Percentiles rank a stretch among this genome's conserved stretches.
phyloP scores from a whole-genome alignment of 1,284 basidiomycete species.

The Testicularia cyperi region DNA sequence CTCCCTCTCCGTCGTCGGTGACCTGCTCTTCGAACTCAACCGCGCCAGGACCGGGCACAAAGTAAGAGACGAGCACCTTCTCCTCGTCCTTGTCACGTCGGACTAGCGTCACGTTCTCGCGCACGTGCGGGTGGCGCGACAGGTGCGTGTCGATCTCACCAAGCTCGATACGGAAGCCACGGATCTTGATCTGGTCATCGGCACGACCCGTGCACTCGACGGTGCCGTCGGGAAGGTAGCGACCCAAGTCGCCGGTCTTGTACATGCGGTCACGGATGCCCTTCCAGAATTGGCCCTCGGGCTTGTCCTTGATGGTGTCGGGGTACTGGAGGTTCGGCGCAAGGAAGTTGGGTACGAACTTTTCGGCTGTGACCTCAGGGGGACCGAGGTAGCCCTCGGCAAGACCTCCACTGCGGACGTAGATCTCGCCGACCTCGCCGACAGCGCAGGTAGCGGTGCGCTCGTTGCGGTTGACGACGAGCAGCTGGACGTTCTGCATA shows the following conservation, averaged over 20 bases:
- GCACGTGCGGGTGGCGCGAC: conserved; percentile 85
- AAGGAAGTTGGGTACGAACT: conserved; percentile 59
- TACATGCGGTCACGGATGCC: conserved; percentile 99
- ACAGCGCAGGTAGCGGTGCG: conserved; percentile 84
- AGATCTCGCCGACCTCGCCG: conserved; percentile 98
- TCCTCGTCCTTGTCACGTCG: conserved; percentile 98
- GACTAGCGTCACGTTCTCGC: conserved; percentile 96
- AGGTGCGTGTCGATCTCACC: conserved; percentile 98
- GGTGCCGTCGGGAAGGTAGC: conserved; percentile 87
- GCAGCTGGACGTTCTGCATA: conserved; percentile 96
- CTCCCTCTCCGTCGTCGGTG: conserved; percentile 61
- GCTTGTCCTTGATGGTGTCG: conserved; percentile 51
- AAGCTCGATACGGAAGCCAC: conserved; percentile 97
- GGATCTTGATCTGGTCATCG: conserved; percentile 99
- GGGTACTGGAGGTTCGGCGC: conserved; percentile 45
- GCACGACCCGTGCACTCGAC: conserved; percentile 97
- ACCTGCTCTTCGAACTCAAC: conserved; percentile 72
- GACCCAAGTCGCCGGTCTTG: conserved; percentile 90
- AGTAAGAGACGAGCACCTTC: conserved; percentile 96
- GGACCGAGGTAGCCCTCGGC: conserved; percentile 91
- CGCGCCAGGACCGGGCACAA: conserved; percentile 81
- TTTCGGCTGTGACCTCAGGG: conserved; percentile 74
- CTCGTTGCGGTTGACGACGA: conserved; percentile 94
- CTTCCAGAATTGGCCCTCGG: conserved; percentile 70
- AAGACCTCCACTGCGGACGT: conserved; percentile 92